Base-by-base conservation (phyloP, 1,284 basidiomycete species). In the Exobasidium cylindrosporum region DNA sequence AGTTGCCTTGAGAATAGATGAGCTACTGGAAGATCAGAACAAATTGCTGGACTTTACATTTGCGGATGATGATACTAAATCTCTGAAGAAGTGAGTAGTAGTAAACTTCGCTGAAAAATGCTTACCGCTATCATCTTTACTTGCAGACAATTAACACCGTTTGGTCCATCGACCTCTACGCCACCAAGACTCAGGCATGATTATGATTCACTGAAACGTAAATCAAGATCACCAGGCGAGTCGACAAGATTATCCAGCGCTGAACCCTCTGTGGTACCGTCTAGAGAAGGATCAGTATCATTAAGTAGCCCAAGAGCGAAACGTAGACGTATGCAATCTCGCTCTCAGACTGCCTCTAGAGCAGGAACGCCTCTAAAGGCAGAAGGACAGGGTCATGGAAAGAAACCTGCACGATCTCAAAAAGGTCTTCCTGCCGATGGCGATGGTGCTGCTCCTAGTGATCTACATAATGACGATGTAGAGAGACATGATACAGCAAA, bases 1-100 rank as follows among this genome's bases (percentile, higher is more conserved):
- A 68, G 87, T 91, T 6, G 92, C 91, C 1, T 85, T 90, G 58
- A 85, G 90, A 57, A 84, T 94, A 57, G 92, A 96, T 77, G 90
- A 93, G 81, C 79, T 91, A 57, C 82, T 94, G 46, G 86, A 92
- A 85, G 90, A 91, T 79, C 84, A 84, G 54, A 86, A 85, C 54
- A 86, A 86, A 73, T 83, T 95, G 28, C 83, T 89, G 13, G 88
- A 92, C 81, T 89, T 96, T 78, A 83, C 86, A 65, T 88, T 91
- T 80, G 82, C 83, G 43, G 85, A 91, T 81, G 83, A 85, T 45
- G 85, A 89, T 77, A 85, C 90, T 53, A 77, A 83, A 40, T 88
- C 88, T 5, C 80, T 94, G 60, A 84, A 88, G 63, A 87, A 87
- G 73, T 84, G 83, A 82, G 49, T 80, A 67, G 73, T 11, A n/a